Conservation (phyloP, 148 eudicot species). For the Rheum nobile region DNA sequence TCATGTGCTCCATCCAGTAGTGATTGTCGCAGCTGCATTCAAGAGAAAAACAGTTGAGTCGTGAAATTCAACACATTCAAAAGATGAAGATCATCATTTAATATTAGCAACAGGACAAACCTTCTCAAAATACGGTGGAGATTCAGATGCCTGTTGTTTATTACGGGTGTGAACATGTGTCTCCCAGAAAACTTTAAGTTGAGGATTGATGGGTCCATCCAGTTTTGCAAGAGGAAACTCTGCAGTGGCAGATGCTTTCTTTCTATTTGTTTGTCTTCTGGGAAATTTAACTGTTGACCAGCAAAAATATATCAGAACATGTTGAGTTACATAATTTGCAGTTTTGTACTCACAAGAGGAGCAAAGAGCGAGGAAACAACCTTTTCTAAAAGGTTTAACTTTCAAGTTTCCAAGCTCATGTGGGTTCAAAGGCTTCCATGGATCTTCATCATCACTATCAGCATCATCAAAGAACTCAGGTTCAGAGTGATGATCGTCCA, state of each 20-base stretch:
- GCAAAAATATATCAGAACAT: slow-evolving; percentile 8
- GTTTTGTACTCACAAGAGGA: neutral
- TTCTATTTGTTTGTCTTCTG: slow-evolving; percentile 23
- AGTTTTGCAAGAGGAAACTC: slow-evolving; percentile 72
- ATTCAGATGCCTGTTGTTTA: slow-evolving; percentile 28
- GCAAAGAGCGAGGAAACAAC: slow-evolving; percentile 20
- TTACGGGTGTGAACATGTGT: slow-evolving; percentile 17
- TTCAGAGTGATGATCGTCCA: slow-evolving; percentile 42
- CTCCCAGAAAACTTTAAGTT: slow-evolving; percentile 60
- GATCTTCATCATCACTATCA: slow-evolving; percentile 62
- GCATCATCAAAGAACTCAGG: slow-evolving; percentile 36
- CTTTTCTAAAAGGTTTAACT: slow-evolving; percentile 77
- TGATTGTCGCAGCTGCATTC: slow-evolving; percentile 64
- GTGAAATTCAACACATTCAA: neutral
- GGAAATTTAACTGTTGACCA: slow-evolving; percentile 44
- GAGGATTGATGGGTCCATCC: slow-evolving; percentile 48
- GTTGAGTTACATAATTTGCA: neutral
- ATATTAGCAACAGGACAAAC: slow-evolving; percentile 20
- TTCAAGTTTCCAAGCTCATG: slow-evolving; percentile 81
- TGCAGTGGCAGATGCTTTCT: slow-evolving; percentile 17
- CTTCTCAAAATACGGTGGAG: slow-evolving; percentile 64
- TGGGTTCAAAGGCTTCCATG: slow-evolving; percentile 90
- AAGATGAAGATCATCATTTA: neutral
- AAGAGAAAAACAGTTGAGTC: neutral
- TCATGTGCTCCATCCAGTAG: slow-evolving; percentile 40